phyloP scores from a whole-genome alignment of 2,329 filamentous ascomycete species.

The Chrysoporthe puriensis region DNA sequence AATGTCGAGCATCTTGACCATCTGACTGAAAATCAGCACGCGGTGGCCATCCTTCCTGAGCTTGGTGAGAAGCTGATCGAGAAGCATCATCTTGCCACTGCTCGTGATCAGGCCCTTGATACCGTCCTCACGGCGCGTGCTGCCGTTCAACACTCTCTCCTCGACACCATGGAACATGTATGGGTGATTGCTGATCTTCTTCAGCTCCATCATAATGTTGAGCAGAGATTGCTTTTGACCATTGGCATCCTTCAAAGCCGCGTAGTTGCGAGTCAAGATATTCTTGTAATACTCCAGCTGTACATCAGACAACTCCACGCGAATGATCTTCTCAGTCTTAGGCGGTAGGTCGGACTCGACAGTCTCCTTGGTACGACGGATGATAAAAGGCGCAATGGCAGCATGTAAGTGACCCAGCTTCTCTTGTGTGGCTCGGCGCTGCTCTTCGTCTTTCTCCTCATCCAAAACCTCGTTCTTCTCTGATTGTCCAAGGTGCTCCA shows the following conservation, averaged over 20 bases:
- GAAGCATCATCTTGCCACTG: constrained; percentile 99
- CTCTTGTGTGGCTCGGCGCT: constrained; percentile 76
- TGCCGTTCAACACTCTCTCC: constrained; percentile 81
- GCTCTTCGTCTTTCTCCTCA: constrained; percentile 40
- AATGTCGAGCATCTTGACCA: constrained; percentile 99
- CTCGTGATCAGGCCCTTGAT: constrained; percentile 93
- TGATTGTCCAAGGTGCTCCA: constrained; percentile 70
- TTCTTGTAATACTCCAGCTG: constrained; percentile 99
- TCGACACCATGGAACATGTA: constrained; percentile 97
- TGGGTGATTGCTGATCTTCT: constrained; percentile 98
- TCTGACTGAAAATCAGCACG: constrained; percentile 97
- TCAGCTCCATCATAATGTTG: constrained; percentile 99
- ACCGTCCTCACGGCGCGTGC: constrained; percentile 81
- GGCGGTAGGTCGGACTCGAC: constrained; percentile 95
- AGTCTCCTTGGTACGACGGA: constrained; percentile 94
- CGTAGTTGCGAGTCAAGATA: constrained; percentile 94
- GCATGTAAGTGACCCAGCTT: constrained; percentile 86
- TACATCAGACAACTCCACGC: constrained; percentile 93
- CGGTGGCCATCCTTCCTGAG: constrained; percentile 92
- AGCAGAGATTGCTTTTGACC: constrained; percentile 93
- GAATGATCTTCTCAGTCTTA: constrained; percentile 98
- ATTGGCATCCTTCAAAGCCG: constrained; percentile 86
- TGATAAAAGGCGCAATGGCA: constrained; percentile 89
- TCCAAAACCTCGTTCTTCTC: constrained; percentile 36
- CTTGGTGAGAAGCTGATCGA: constrained; percentile 93